phyloP scores from a whole-genome alignment of 441 rosid genomes.

The Jatropha multifida region DNA sequence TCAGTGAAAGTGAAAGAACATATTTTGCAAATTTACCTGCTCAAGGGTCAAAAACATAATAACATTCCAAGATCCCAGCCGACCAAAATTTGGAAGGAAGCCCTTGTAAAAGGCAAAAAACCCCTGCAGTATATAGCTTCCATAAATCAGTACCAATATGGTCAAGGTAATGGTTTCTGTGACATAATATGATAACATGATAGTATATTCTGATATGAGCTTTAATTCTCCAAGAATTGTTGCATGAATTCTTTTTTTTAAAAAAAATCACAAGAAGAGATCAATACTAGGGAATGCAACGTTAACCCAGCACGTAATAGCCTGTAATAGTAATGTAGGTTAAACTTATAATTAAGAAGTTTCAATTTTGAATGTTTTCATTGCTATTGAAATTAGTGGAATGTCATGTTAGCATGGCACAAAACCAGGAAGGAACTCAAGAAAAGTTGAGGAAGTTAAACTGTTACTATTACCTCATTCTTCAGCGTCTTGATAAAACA shows the following conservation, averaged over 20 bases:
- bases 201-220: background rate
- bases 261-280: background rate
- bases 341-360: background rate
- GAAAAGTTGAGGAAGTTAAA: constrained; percentile 16
- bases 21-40: constrained; percentile 54
- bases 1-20: background rate
- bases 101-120: constrained; percentile 86
- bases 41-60: constrained; percentile 96
- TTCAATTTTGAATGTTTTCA: constrained; percentile 7
- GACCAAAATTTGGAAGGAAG: constrained; percentile 85
- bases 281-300: background rate
- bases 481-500: constrained; percentile 87
- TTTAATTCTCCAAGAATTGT: background rate
- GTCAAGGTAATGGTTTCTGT: background rate
- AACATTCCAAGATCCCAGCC: constrained; percentile 97
- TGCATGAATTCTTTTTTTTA: background rate
- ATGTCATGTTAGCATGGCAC: background rate
- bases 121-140: constrained; percentile 52
- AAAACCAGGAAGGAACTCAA: constrained; percentile 13
- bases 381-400: background rate
- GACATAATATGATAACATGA: constrained; percentile 9
- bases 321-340: constrained; percentile 4
- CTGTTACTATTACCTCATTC: constrained; percentile 59
- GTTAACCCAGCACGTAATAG: background rate
- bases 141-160: background rate